Percentiles rank a stretch among this genome's conserved stretches.
Evolutionary conservation across 129 eudicot genomes (phyloP).

Genomic region (Silybum marianum): DNA sequence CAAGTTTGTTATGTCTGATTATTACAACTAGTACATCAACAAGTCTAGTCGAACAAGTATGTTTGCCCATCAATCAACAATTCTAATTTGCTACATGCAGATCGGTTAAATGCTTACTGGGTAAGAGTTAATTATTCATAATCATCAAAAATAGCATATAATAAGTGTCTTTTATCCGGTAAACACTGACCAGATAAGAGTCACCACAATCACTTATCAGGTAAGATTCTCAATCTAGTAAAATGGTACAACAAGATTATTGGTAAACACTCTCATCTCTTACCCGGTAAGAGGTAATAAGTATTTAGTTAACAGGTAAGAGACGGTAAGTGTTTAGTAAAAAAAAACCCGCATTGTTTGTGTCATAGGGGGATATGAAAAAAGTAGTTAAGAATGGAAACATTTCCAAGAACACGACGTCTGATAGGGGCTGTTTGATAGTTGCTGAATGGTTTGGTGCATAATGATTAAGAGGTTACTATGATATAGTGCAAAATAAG

Average conservation of each 20-base stretch:
- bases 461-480: too few species aligned
- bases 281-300: background rate
- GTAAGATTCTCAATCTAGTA: background rate
- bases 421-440: too few species aligned
- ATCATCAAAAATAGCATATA: background rate
- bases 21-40: constrained; percentile 11
- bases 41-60: constrained; percentile 24
- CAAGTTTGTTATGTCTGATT: constrained; percentile 18
- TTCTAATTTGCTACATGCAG: background rate
- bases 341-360: too few species aligned
- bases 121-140: background rate
- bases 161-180: too few species aligned
- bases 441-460: too few species aligned
- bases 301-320: too few species aligned
- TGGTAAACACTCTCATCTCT: background rate
- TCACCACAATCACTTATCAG: background rate
- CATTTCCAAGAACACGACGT: too few species aligned
- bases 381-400: too few species aligned
- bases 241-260: background rate
- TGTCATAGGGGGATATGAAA: too few species aligned
- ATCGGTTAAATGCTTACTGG: background rate
- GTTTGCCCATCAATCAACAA: constrained; percentile 16
- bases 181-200: background rate
- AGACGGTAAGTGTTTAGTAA: too few species aligned
- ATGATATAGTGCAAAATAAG: too few species aligned